These are phyloP conservation scores for Brasenia schreberi DNA, from an alignment of 164 flowering plant species.

Conservation along the genomic window DNA sequence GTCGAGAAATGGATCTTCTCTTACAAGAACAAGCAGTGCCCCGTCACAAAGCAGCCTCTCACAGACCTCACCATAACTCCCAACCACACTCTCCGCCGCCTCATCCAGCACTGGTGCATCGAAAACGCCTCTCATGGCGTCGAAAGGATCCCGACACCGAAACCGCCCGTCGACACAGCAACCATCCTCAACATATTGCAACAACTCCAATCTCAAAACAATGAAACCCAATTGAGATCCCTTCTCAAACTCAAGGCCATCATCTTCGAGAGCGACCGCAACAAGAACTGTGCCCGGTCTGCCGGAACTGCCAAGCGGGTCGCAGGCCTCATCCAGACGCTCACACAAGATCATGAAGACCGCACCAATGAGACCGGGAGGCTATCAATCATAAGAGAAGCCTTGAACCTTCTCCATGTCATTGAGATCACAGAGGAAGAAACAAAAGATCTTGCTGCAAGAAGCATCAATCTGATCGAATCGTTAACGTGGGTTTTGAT, in stretches of 20 bases:
- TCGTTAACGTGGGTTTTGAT: slow-evolving; percentile 25
- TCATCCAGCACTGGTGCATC: slow-evolving; percentile 82
- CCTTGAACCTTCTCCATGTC: slow-evolving; percentile 27
- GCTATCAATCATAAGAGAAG: slow-evolving; percentile 25
- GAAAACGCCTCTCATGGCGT: slow-evolving; percentile 33
- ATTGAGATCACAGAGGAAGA: slow-evolving; percentile 27
- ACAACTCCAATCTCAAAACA: too few species aligned
- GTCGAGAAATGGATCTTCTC: slow-evolving; percentile 64
- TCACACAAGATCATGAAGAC: not conserved
- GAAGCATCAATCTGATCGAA: slow-evolving; percentile 19
- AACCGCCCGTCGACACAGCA: slow-evolving; percentile 27
- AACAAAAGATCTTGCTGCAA: slow-evolving; percentile 16
- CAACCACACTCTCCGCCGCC: slow-evolving; percentile 63
- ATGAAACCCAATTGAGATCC: slow-evolving; percentile 15
- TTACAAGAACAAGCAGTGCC: slow-evolving; percentile 40
- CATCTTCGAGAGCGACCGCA: slow-evolving; percentile 22
- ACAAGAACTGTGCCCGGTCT: slow-evolving; percentile 25
- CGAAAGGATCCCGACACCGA: slow-evolving; percentile 65
- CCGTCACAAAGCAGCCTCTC: slow-evolving; percentile 46
- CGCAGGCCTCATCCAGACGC: slow-evolving; percentile 21
- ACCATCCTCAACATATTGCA: not conserved
- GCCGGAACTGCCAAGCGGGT: slow-evolving; percentile 44
- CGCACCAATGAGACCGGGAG: slow-evolving; percentile 7
- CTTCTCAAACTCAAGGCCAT: slow-evolving; percentile 30
- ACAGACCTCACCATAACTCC: slow-evolving; percentile 37